Evolutionary conservation across 306 rosid species (phyloP).

Genomic region (Rosa persica): DNA sequence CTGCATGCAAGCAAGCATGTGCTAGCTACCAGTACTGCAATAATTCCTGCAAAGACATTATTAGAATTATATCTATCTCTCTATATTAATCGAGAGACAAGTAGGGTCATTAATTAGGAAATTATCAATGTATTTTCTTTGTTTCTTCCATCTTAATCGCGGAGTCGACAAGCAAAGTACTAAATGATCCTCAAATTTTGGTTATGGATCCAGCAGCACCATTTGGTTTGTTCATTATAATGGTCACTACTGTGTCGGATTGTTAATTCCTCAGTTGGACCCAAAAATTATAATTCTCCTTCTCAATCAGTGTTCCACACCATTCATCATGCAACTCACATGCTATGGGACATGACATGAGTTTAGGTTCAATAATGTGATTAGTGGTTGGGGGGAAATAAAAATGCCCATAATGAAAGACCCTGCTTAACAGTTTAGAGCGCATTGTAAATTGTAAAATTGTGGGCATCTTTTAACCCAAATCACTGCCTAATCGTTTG

Average conservation of each 20-base stretch:
- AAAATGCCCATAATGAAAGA: background rate
- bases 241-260: conserved; percentile 35
- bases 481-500: background rate
- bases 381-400: conserved; percentile 21
- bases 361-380: conserved; percentile 17
- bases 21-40: conserved; percentile 48
- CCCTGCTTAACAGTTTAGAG: background rate
- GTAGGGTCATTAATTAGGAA: conserved; percentile 33
- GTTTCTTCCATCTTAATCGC: conserved; percentile 42
- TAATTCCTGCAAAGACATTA: conserved; percentile 39
- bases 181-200: background rate
- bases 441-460: background rate
- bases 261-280: conserved; percentile 30
- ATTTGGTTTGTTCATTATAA: background rate
- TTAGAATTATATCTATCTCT: conserved; percentile 22
- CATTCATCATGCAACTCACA: conserved; percentile 37
- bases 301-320: conserved; percentile 47
- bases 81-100: background rate
- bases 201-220: conserved; percentile 30
- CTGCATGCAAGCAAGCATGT: conserved; percentile 59
- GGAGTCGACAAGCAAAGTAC: conserved; percentile 61
- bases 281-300: conserved; percentile 44
- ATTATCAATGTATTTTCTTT: conserved; percentile 19
- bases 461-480: background rate
- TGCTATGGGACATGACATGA: conserved; percentile 9